Conservation (phyloP, 2,329 filamentous ascomycete species). For the Teratosphaeria pseudoeucalypti region DNA sequence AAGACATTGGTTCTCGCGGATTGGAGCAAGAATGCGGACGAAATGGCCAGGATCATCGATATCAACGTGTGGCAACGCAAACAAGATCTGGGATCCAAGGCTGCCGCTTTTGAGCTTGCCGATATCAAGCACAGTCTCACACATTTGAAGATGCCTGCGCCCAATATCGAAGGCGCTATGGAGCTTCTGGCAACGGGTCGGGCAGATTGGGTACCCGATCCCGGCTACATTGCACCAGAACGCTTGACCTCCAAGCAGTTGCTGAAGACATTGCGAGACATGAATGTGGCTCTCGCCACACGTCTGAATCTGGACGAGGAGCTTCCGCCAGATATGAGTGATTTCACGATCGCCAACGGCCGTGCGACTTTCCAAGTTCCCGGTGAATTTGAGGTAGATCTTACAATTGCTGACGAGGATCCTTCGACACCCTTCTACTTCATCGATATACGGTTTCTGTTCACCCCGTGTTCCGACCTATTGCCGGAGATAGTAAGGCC, state of each 20-base stretch:
- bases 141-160: constrained; percentile 69
- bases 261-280: constrained; percentile 62
- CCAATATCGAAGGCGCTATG: constrained; percentile 81
- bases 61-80: constrained; percentile 59
- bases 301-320: constrained; percentile 78
- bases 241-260: constrained; percentile 61
- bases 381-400: constrained; percentile 83
- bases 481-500: constrained; percentile 51
- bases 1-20: constrained; percentile 84
- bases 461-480: constrained; percentile 56
- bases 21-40: constrained; percentile 66
- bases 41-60: constrained; percentile 82
- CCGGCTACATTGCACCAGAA: constrained; percentile 67
- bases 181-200: constrained; percentile 72
- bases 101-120: constrained; percentile 20
- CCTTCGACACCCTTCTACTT: constrained; percentile 81
- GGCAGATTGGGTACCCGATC: constrained; percentile 67
- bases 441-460: constrained; percentile 79
- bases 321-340: constrained; percentile 65
- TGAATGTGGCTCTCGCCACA: constrained; percentile 74
- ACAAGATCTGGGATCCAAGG: constrained; percentile 29
- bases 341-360: constrained; percentile 73
- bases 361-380: constrained; percentile 77
- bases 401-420: constrained; percentile 82
- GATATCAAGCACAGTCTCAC: constrained; percentile 63